A percentile compares a stretch with the other conserved stretches of the same genome.
Conservation (phyloP, 129 eudicot genomes). For the carrot (Daucus carota) region DH1_v3.0 NC_030384.2:23304501-23305000, state of each 20-base stretch:
- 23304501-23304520: slow-evolving; percentile 27
- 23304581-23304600: slow-evolving; percentile 9
- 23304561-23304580: slow-evolving; percentile 7
- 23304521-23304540: slow-evolving; percentile 25
- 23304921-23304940: too few relatives aligned
- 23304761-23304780: not conserved
- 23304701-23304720: slow-evolving; percentile 27
- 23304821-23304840: too few relatives aligned
- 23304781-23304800: not conserved
- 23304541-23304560: slow-evolving; percentile 19
- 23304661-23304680: slow-evolving; percentile 19
- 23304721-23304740: slow-evolving; percentile 74
- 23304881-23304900: not conserved
- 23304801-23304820: not conserved
- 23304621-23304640: slow-evolving; percentile 5
- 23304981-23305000: too few relatives aligned
- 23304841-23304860: not conserved
- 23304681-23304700: slow-evolving; percentile 27
- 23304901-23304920: too few relatives aligned
- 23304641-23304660: slow-evolving; percentile 12
- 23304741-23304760: slow-evolving; percentile 28
- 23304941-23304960: too few relatives aligned
- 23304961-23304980: too few relatives aligned
- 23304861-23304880: not conserved
- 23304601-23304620: slow-evolving; percentile 25